Evolutionary conservation across 345 rosid genomes (phyloP).

Genomic region (Balakata baccata): DNA sequence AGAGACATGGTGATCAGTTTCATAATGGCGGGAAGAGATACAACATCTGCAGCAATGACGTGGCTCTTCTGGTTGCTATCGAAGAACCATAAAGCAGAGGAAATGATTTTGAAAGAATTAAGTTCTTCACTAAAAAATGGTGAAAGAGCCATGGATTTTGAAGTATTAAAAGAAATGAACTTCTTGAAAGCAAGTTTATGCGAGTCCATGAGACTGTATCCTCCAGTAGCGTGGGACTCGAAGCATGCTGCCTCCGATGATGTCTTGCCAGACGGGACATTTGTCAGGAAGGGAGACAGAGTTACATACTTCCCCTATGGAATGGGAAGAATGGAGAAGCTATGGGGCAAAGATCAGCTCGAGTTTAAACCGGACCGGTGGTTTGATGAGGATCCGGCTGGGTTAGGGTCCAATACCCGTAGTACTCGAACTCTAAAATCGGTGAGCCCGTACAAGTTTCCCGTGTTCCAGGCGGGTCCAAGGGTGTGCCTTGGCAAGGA

Average conservation of each 20-base stretch:
- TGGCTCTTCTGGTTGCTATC: slow-evolving; percentile 37
- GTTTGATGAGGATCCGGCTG: slow-evolving; percentile 16
- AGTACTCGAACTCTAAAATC: not conserved
- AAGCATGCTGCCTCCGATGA: slow-evolving; percentile 27
- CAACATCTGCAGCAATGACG: slow-evolving; percentile 33
- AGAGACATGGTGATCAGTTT: slow-evolving; percentile 34
- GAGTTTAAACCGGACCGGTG: slow-evolving; percentile 35
- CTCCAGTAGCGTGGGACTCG: slow-evolving; percentile 36
- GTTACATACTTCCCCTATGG: slow-evolving; percentile 34
- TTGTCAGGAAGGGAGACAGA: slow-evolving; percentile 28
- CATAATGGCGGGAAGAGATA: slow-evolving; percentile 38
- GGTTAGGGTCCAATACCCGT: not conserved
- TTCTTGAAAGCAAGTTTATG: slow-evolving; percentile 27
- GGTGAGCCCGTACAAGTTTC: slow-evolving; percentile 48
- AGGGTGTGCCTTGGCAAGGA: slow-evolving; percentile 71
- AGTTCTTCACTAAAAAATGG: slow-evolving; percentile 8
- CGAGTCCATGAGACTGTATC: slow-evolving; percentile 36
- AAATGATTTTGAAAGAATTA: slow-evolving; percentile 19
- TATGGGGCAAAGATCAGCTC: slow-evolving; percentile 27
- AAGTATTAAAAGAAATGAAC: slow-evolving; percentile 24
- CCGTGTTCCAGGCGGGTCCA: slow-evolving; percentile 77
- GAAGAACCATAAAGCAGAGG: slow-evolving; percentile 11
- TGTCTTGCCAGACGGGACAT: slow-evolving; percentile 30
- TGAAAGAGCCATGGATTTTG: slow-evolving; percentile 11
- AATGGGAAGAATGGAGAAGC: slow-evolving; percentile 31